Evolutionary conservation across 192 early-diverging fungal species (phyloP), one percentile per base, ranked within the genome.

Genomic region (Rhizophlyctis rosea): DNA sequence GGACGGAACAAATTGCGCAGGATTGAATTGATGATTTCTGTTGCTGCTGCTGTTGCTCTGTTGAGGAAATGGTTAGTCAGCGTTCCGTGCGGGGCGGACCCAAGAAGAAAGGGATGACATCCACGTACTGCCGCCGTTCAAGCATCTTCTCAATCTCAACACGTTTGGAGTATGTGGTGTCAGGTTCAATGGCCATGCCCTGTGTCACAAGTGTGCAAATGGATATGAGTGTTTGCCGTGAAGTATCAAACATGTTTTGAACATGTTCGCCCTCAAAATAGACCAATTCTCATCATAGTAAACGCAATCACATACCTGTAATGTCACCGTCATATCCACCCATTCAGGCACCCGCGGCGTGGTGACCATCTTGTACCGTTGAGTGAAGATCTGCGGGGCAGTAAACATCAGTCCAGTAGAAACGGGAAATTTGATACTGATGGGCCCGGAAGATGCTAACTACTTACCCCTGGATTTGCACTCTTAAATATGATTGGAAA

Each of bases 401-500:
- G 24, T 21, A 54, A 35, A 36, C 21, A 59, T 13, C 28, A 3
- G 0, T 54, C 34, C 13, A 3, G 54, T 9, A 32, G 34, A 7
- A 49, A n/a, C 33, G 16, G 32, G 4, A n/a, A 44, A 57, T 25
- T 27, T 3, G 5, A 48, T 36, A 27, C 25, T 11, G 25, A 7
- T 1, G 0, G 7, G 36, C 59, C 25, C 44, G 28, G 21, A 0
- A 25, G 35, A 18, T 34, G 11, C 47, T 35, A 21, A 9, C 9
- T 21, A 63, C 58, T 36, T 51, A 82, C 66, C 34, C 81, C 81
- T 14, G 76, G 69, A 35, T 48, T 59, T 1, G 52, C 58, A 9
- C 62, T 63, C 62, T 78, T 82, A 62, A 82, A 82, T 30, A 78
- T 64, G 31, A 82, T 73, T 28, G 60, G 62, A 56, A 79, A 76